Evolutionary conservation across 2,329 filamentous ascomycete genomes (phyloP).

Genomic region (Didymella pomorum): DNA sequence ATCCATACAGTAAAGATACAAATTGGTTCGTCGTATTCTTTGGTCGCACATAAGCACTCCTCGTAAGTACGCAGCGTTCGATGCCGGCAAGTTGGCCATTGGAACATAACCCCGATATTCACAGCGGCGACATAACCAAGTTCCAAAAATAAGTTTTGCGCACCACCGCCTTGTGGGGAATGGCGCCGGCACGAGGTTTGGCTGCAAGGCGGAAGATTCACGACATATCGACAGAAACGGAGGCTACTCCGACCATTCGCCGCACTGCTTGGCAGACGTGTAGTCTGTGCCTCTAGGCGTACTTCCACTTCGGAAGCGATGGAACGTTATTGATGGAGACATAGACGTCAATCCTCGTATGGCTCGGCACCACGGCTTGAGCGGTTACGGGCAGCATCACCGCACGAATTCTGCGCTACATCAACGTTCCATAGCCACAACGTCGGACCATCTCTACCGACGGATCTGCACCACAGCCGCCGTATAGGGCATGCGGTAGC

Average conservation of each 20-base stretch:
- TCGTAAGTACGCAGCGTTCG: background rate
- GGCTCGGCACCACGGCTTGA: background rate
- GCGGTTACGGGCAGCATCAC: background rate
- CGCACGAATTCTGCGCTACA: background rate
- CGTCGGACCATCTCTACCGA: background rate
- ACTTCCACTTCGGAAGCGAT: constrained; percentile 5
- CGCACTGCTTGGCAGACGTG: background rate
- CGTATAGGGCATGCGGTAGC: background rate
- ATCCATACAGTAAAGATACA: background rate
- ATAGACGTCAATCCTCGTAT: background rate
- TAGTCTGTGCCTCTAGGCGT: background rate
- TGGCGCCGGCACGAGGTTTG: constrained; percentile 7
- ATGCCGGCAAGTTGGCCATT: background rate
- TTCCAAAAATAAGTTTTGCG: constrained; percentile 1
- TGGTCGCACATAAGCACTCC: background rate
- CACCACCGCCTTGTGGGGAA: constrained; percentile 4
- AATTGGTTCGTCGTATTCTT: background rate
- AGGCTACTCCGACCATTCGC: constrained; percentile 2
- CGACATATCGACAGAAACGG: background rate
- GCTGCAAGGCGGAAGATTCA: constrained; percentile 3
- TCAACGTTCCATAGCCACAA: background rate
- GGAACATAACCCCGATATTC: background rate
- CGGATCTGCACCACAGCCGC: constrained; percentile 9
- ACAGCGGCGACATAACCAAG: constrained; percentile 2
- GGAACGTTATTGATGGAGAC: constrained; percentile 1